A percentile compares a stretch with the other conserved stretches of the same genome.
Evolutionary conservation across 2,329 filamentous ascomycete genomes (phyloP).

Genomic region (Apiospora marii): DNA sequence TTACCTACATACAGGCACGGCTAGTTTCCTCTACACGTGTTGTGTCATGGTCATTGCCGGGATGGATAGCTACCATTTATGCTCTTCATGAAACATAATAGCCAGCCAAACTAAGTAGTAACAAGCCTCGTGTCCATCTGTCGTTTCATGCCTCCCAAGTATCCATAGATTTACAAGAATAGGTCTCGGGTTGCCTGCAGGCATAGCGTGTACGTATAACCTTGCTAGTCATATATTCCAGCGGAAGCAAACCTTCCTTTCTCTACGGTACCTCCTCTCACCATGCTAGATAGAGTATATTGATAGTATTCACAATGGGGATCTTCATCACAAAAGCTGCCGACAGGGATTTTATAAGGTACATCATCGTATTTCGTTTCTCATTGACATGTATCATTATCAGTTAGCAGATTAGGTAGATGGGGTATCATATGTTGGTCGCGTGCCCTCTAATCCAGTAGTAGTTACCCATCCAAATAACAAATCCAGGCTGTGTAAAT

Average conservation of each 20-base stretch:
- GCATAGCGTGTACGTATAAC: not conserved
- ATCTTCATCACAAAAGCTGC: not conserved
- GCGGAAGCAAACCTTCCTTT: not conserved
- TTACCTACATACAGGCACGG: too few species aligned
- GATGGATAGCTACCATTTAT: not conserved
- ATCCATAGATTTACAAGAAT: not conserved
- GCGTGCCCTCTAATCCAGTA: constrained; percentile 14
- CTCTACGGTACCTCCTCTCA: not conserved
- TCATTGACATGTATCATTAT: constrained; percentile 38
- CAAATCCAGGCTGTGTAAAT: constrained; percentile 15
- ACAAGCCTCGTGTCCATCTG: not conserved
- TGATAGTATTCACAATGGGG: not conserved
- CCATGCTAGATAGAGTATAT: too few species aligned
- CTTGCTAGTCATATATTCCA: not conserved
- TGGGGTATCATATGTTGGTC: constrained; percentile 42
- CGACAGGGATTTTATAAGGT: not conserved
- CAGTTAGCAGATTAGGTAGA: constrained; percentile 33
- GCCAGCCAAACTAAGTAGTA: not conserved
- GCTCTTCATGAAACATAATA: not conserved
- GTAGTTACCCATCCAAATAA: constrained; percentile 11
- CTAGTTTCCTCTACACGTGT: not conserved
- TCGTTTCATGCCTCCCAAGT: not conserved
- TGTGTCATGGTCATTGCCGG: not conserved
- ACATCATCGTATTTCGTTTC: constrained; percentile 26
- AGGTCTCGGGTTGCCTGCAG: not conserved